Evolutionary conservation across 768 basidiomycete genomes (phyloP).

Genomic region (Boletus patriciae): DNA sequence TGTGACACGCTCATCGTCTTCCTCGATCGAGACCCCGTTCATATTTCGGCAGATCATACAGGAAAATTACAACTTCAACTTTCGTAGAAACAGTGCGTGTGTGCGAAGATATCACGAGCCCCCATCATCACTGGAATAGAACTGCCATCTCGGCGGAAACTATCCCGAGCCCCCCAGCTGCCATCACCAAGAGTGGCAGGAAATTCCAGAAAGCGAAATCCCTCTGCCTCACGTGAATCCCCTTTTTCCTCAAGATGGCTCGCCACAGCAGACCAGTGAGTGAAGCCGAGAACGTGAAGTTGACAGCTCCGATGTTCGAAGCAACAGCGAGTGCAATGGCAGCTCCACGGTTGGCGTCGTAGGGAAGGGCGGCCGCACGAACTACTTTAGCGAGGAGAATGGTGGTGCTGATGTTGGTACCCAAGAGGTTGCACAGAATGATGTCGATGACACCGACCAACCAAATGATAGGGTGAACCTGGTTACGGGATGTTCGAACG

Average conservation of each 20-base stretch:
- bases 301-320: conserved; percentile 89
- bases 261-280: conserved; percentile 90
- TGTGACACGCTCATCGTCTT: no score
- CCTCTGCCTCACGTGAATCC: conserved; percentile 55
- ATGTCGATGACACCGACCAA: conserved; percentile 71
- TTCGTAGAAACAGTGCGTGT: not conserved
- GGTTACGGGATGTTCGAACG: conserved; percentile 39
- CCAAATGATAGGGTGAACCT: conserved; percentile 57
- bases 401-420: conserved; percentile 90
- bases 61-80: no score
- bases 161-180: conserved; percentile 62
- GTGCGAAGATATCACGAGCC: not conserved
- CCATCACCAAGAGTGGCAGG: conserved; percentile 64
- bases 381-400: conserved; percentile 85
- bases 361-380: conserved; percentile 39
- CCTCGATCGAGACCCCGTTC: no score
- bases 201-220: conserved; percentile 76
- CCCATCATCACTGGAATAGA: conserved; percentile 30
- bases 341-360: conserved; percentile 45
- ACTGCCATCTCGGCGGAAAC: conserved; percentile 78
- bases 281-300: conserved; percentile 84
- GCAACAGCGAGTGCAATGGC: conserved; percentile 79
- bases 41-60: no score
- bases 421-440: conserved; percentile 75
- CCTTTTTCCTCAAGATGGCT: conserved; percentile 71